These are phyloP conservation scores for Gossypium raimondii DNA, from an alignment of 345 rosid genomes.

Conservation along the genomic window DNA sequence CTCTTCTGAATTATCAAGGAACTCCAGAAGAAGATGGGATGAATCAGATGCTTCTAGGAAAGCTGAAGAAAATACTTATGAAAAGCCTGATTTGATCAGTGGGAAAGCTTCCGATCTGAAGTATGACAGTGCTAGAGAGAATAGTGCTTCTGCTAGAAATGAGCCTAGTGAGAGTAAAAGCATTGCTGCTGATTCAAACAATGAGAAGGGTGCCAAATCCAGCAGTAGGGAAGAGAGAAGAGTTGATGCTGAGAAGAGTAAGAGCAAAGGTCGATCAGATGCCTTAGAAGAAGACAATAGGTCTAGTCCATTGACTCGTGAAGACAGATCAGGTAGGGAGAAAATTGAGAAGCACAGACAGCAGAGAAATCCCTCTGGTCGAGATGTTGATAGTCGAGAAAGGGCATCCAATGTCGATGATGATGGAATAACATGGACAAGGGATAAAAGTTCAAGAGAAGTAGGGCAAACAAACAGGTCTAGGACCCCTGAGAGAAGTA, in stretches of 20 bases:
- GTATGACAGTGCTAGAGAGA: constrained; percentile 51
- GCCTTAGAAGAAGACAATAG: constrained; percentile 58
- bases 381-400: constrained; percentile 54
- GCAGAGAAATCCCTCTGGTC: constrained; percentile 46
- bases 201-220: constrained; percentile 56
- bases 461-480: constrained; percentile 52
- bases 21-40: constrained; percentile 86
- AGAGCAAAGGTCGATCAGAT: constrained; percentile 51
- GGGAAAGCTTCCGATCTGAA: constrained; percentile 63
- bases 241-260: constrained; percentile 47
- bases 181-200: constrained; percentile 39
- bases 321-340: constrained; percentile 48
- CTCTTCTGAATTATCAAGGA: constrained; percentile 54
- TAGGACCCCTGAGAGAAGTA: constrained; percentile 69
- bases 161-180: constrained; percentile 56
- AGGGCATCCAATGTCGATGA: constrained; percentile 50
- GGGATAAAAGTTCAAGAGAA: constrained; percentile 54
- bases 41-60: constrained; percentile 48
- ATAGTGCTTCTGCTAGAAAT: constrained; percentile 38
- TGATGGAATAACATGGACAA: constrained; percentile 47
- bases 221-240: constrained; percentile 64
- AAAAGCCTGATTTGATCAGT: constrained; percentile 48
- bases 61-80: constrained; percentile 47
- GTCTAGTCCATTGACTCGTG: constrained; percentile 50
- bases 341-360: constrained; percentile 52